Evolutionary conservation across 2,329 filamentous ascomycete species (phyloP), one percentile per base, ranked within the genome.

Genomic region (Domatiomyces globalis): DNA sequence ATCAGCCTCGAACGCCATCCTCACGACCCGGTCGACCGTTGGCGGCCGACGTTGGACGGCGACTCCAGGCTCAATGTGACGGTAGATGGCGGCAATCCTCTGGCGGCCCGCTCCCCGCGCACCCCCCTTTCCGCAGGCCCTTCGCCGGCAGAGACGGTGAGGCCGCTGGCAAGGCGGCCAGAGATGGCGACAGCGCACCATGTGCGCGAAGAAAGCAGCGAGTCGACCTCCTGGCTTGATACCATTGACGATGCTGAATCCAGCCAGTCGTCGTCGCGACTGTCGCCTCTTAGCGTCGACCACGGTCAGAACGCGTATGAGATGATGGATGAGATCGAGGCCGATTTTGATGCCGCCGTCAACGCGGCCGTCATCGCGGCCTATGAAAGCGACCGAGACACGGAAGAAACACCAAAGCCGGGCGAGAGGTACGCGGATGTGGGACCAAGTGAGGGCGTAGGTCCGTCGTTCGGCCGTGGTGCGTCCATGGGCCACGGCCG

Each of bases 311-410:
- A 49, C 18, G 17, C 45, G 9, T 39, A 39, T 39, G 33, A 39
- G 10, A 48, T 60, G n/a, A 52, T 54, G 15, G 56, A 55, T 22
- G 54, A 59, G 17, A 59, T 60, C 29, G 57, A 94, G 65, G 84
- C 86, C 5, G 89, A 95, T 63, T 95, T 96, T 58, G 89, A 95
- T 67, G 88, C 87, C 7, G 92, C 92, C 3, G 74, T 96, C 44
- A 90, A 96, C 69, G 90, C 89, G 20, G 92, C 92, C 12, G 89
- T 96, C 7, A 92, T 96, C 67, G 90, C 90, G 48, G 92, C 90
- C 4, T 98, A 96, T 65, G 85, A 95, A 64, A 88, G 95, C 56
- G 86, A 86, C 0, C 33, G 33, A 10, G 85, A 73, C 52, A 61
- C 54, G 20, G 56, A 70, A 63, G 56, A 62, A 49, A 59, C 63